These are phyloP conservation scores for Neospermospora avenae DNA, from an alignment of 2,329 filamentous ascomycete species.

Conservation along the genomic window DNA sequence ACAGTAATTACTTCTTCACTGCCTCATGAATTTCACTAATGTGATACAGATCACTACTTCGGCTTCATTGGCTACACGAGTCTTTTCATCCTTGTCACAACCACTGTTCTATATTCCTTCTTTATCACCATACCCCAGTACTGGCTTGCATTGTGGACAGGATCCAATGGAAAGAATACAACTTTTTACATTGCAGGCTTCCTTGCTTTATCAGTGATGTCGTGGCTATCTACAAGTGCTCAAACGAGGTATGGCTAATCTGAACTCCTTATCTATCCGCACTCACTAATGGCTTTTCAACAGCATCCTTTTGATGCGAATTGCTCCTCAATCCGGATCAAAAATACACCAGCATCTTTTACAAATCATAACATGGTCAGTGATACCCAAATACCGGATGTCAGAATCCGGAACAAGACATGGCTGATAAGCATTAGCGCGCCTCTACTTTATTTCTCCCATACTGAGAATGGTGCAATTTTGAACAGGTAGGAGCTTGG, in stretches of 20 bases:
- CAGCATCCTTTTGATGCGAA: slow-evolving; percentile 36
- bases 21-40: background rate
- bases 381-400: background rate
- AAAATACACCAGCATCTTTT: slow-evolving; percentile 36
- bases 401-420: background rate
- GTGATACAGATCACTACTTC: background rate
- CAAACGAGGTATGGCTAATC: slow-evolving; percentile 36
- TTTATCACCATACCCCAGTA: slow-evolving; percentile 24
- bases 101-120: slow-evolving; percentile 2
- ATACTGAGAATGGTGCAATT: slow-evolving; percentile 19
- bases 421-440: slow-evolving; percentile 24
- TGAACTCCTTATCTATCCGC: background rate
- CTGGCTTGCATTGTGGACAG: slow-evolving; percentile 38
- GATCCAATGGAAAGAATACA: background rate
- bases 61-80: background rate
- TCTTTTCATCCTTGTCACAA: background rate
- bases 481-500: slow-evolving; percentile 31
- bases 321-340: slow-evolving; percentile 40
- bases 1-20: slow-evolving; percentile 12
- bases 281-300: slow-evolving; percentile 5
- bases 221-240: slow-evolving; percentile 39
- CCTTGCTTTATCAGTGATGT: slow-evolving; percentile 34
- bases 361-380: slow-evolving; percentile 31
- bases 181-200: slow-evolving; percentile 33
- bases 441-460: slow-evolving; percentile 34